Base-by-base conservation (phyloP, 352 stramenopile species). In the Phytophthora pluvialis region DNA sequence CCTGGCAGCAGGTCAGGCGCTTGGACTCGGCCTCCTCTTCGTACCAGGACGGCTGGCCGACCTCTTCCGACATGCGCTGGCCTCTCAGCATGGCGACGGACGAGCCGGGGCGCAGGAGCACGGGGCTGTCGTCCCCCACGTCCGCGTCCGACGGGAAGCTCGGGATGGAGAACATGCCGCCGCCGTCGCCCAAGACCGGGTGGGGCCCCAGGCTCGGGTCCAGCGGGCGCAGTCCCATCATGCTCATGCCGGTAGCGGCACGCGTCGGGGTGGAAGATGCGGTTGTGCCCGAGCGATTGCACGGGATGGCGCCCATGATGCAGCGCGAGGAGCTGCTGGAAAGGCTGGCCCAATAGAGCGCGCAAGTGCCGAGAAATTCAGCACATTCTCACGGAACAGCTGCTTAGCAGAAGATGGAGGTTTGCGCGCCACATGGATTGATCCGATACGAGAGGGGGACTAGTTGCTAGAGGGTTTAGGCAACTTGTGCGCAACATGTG, bases 141-240 rank as follows among this genome's bases (percentile, higher is more conserved):
- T 71, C 66, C 11, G 32, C 32, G 26, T 56, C 52, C 21, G 56
- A 61, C 8, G 60, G 47, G 31, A 73, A 70, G 43, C 43, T 60
- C 33, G 59, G 48, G 49, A 75, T 31, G 46, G 59, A 74, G 47
- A 80, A 80, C 68, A 83, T 77, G 47, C 67, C 71, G 33, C 66
- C 71, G 31, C 67, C 64, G 9, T 50, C 55, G 51, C 62, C 65
- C n/a, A 75, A 29, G 11, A 75, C 42, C 39, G 50, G 35, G 38
- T 81, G 48, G 8, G 44, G 1, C 29, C 61, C 15, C 64, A 67
- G 6, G 38, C 70, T 32, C 29, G 54, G 3, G 56, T 59, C 6
- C 73, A 78, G 33, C 54, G 75, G 56, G 31, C 71, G 62, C 44
- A 83, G 39, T 29, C 47, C 64, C 57, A 67, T 40, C 64, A 72